These are phyloP conservation scores for Candida krabiensis DNA, from an alignment of 805 yeast genomes.

Conservation along the genomic window DNA sequence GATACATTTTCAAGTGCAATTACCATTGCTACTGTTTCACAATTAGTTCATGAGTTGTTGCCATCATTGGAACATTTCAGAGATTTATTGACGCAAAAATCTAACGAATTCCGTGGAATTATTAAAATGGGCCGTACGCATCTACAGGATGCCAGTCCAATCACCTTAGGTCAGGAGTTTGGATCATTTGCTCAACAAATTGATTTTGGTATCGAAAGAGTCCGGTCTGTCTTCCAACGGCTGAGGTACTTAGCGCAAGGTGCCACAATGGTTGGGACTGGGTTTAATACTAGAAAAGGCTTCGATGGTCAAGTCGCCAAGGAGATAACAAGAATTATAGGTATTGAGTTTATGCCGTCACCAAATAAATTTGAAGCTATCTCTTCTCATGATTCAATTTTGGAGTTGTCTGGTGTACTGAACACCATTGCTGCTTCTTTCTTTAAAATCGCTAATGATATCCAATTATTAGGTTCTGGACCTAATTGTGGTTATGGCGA, in stretches of 20 bases:
- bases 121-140: constrained; percentile 98
- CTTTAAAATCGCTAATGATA: constrained; percentile 95
- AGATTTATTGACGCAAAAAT: constrained; percentile 70
- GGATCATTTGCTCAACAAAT: constrained; percentile 92
- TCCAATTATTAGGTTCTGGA: constrained; percentile 95
- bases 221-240: constrained; percentile 70
- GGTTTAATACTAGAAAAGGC: constrained; percentile 88
- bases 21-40: constrained; percentile 97
- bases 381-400: constrained; percentile 97
- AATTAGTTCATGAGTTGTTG: constrained; percentile 66
- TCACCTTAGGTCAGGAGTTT: constrained; percentile 96
- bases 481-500: constrained; percentile 99
- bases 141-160: constrained; percentile 96
- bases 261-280: constrained; percentile 99
- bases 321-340: constrained; percentile 80
- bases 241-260: constrained; percentile 90
- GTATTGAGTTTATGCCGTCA: constrained; percentile 84
- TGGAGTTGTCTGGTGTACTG: constrained; percentile 94
- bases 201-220: constrained; percentile 82
- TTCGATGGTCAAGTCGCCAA: constrained; percentile 82
- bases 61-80: constrained; percentile 80
- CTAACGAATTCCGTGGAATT: constrained; percentile 79
- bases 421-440: constrained; percentile 91
- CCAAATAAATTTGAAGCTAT: constrained; percentile 98
- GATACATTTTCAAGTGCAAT: constrained; percentile 98